A percentile compares a stretch with the other conserved stretches of the same genome.
Conservation (phyloP, 2,329 filamentous ascomycete genomes). For the Celoporthe dispersa region DNA sequence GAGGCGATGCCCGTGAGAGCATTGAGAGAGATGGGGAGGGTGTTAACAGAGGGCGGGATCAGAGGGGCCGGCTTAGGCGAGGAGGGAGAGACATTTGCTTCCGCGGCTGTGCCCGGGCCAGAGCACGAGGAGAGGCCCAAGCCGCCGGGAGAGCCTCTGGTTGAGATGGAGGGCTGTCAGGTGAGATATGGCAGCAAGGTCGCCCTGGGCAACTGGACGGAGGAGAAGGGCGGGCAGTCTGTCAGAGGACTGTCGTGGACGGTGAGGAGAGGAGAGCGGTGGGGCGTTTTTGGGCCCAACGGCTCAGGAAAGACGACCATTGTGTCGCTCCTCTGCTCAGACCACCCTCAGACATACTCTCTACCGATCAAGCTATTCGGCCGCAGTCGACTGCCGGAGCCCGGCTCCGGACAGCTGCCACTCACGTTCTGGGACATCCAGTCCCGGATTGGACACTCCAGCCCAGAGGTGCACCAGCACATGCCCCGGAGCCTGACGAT, state of each 20-base stretch:
- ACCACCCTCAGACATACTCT: constrained; percentile 93
- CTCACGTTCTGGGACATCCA: constrained; percentile 95
- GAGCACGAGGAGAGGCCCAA: constrained; percentile 11
- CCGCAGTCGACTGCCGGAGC: constrained; percentile 75
- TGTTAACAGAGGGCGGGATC: constrained; percentile 47
- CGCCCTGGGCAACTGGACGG: constrained; percentile 80
- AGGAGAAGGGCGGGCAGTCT: constrained; percentile 54
- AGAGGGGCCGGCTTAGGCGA: constrained; percentile 43
- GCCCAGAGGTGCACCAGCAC: constrained; percentile 90
- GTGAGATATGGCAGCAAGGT: constrained; percentile 80
- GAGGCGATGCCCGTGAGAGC: constrained; percentile 52
- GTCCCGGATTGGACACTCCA: constrained; percentile 86
- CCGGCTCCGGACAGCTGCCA: constrained; percentile 66
- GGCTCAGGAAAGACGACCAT: constrained; percentile 96
- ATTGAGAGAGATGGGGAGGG: constrained; percentile 55
- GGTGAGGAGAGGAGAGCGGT: constrained; percentile 80
- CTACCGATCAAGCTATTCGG: constrained; percentile 88
- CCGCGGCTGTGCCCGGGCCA: constrained; percentile 14
- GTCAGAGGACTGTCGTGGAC: constrained; percentile 78
- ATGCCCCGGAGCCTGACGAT: constrained; percentile 81
- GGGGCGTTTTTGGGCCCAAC: constrained; percentile 93
- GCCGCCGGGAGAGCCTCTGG: constrained; percentile 66
- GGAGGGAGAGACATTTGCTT: constrained; percentile 30
- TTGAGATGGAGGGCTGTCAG: constrained; percentile 85
- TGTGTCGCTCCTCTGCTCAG: constrained; percentile 88